Percentiles rank a stretch among this genome's conserved stretches.
phyloP scores from a whole-genome alignment of 441 rosid genomes.

The Erodium trifolium region DNA sequence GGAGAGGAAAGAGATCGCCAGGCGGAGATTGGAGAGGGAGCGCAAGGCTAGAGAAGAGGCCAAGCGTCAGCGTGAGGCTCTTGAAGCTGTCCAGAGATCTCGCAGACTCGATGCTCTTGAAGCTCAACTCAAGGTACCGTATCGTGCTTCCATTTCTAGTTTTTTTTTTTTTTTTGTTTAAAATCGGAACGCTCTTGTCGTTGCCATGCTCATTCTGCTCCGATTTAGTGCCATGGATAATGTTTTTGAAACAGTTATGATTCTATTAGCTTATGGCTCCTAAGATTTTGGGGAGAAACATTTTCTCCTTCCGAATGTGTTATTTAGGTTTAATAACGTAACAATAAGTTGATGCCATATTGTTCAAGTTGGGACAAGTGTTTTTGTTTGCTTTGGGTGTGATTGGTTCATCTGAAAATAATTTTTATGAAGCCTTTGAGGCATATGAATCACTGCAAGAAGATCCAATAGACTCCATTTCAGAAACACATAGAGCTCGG shows the following conservation, averaged over 20 bases:
- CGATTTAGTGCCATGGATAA: background rate
- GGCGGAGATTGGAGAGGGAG: conserved; percentile 54
- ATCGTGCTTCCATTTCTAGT: too few relatives aligned
- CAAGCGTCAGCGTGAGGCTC: conserved; percentile 61
- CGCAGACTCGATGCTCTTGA: conserved; percentile 70
- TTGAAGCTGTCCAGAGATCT: conserved; percentile 76
- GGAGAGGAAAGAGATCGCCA: conserved; percentile 71
- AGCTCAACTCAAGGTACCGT: conserved; percentile 63
- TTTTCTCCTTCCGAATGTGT: background rate
- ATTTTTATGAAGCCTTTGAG: background rate
- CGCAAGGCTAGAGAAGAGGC: conserved; percentile 69
- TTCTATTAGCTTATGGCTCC: conserved; percentile 1
- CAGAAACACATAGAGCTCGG: background rate
- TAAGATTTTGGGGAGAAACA: background rate
- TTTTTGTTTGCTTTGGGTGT: background rate
- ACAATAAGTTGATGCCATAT: background rate
- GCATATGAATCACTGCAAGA: background rate
- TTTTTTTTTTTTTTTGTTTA: too few relatives aligned
- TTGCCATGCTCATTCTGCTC: background rate
- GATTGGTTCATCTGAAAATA: background rate
- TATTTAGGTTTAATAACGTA: background rate
- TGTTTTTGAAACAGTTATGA: background rate
- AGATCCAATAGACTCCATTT: background rate
- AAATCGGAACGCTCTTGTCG: background rate
- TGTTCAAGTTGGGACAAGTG: background rate